A percentile compares a stretch with the other conserved stretches of the same genome.
phyloP scores from a whole-genome alignment of 2,329 filamentous ascomycete genomes.

The Ascochyta clinopodiicola region DNA sequence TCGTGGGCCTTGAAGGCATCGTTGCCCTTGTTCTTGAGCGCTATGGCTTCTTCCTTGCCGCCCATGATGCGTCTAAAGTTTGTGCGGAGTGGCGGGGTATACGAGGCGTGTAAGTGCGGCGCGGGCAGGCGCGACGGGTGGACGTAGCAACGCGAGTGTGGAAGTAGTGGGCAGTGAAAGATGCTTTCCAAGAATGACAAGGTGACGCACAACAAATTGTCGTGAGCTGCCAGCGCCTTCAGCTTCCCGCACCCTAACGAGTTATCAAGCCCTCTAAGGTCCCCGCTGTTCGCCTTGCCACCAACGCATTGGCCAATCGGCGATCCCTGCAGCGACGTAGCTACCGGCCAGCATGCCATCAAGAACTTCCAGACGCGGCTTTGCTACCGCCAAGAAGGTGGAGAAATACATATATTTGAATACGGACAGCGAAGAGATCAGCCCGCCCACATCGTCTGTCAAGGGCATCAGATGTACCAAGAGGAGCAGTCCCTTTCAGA shows the following conservation, averaged over 20 bases:
- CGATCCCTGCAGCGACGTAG: slow-evolving; percentile 23
- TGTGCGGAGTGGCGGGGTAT: slow-evolving; percentile 22
- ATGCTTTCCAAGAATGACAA: slow-evolving; percentile 5
- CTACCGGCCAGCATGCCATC: slow-evolving; percentile 26
- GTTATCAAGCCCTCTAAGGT: slow-evolving; percentile 32
- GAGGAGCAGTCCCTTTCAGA: not conserved
- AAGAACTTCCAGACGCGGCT: slow-evolving; percentile 34
- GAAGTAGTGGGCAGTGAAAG: slow-evolving; percentile 9
- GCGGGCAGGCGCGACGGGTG: slow-evolving; percentile 27
- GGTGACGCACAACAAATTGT: slow-evolving; percentile 13
- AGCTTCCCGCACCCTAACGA: slow-evolving; percentile 24
- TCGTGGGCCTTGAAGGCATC: slow-evolving; percentile 88
- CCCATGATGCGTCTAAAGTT: slow-evolving; percentile 38
- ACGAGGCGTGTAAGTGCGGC: slow-evolving; percentile 17
- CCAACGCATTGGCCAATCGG: slow-evolving; percentile 28
- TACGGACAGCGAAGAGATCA: slow-evolving; percentile 16
- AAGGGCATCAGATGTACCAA: not conserved
- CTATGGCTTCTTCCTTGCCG: slow-evolving; percentile 71
- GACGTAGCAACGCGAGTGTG: slow-evolving; percentile 10
- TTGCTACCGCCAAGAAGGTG: slow-evolving; percentile 32
- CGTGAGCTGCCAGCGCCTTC: slow-evolving; percentile 16
- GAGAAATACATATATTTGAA: slow-evolving; percentile 21
- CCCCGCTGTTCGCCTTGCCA: slow-evolving; percentile 38
- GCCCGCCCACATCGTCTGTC: not conserved
- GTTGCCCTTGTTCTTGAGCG: slow-evolving; percentile 93